Evolutionary conservation across 148 eudicot species (phyloP).

Genomic region (Rhododendron williamsianum): DNA sequence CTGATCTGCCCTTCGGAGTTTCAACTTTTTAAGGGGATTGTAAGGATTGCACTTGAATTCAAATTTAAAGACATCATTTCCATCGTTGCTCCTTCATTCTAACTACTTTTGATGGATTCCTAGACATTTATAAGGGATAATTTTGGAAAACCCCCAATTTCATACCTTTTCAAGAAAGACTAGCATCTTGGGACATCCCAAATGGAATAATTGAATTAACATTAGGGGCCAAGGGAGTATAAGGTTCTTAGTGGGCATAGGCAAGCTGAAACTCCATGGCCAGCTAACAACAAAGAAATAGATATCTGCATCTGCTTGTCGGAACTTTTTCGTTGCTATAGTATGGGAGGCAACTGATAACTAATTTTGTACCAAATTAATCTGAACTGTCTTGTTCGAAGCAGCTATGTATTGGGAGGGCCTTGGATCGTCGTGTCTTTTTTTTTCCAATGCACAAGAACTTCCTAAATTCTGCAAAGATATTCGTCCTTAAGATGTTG

Average conservation of each 20-base stretch:
- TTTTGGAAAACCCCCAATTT: neutral
- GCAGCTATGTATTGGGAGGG: neutral
- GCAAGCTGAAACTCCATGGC: neutral
- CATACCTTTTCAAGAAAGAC: neutral
- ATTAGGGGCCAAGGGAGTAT: neutral
- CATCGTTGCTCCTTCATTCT: neutral
- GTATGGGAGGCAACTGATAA: neutral
- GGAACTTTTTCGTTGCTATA: neutral
- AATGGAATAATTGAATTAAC: neutral
- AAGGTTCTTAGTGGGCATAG: neutral
- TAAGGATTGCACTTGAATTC: neutral
- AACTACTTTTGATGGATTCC: neutral
- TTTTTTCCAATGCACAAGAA: neutral
- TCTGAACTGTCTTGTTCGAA: neutral
- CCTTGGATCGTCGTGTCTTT: neutral
- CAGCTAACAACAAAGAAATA: neutral
- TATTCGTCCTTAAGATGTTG: neutral
- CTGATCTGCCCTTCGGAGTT: neutral
- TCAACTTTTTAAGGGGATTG: neutral
- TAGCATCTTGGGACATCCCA: neutral
- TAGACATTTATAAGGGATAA: neutral
- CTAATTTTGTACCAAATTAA: neutral
- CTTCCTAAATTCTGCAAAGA: neutral
- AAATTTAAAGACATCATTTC: neutral
- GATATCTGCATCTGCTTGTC: neutral